Evolutionary conservation across 2,329 filamentous ascomycete species (phyloP), one percentile per base, ranked within the genome.

Genomic region (Fusarium anguioides): DNA sequence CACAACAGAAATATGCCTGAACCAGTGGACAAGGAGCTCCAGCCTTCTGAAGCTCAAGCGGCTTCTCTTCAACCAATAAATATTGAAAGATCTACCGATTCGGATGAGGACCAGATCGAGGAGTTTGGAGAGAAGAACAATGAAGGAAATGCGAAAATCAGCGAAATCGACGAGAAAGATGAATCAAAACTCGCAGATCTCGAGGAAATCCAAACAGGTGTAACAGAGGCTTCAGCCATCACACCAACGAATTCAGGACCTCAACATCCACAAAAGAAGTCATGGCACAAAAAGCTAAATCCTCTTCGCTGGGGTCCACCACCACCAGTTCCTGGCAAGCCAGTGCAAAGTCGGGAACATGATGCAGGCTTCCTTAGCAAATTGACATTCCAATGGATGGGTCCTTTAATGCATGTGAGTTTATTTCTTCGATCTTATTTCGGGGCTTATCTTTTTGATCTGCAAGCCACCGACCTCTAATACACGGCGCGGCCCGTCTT

Each of bases 341-440:
- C 82, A 55, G 72, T 70, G 8, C 76, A 83, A 1, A 94, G 88
- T 8, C 86, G 86, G 64, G 94, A 97, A 79, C 84, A 93, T 75
- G 83, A 81, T 6, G 94, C 94, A 7, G 81, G 86, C 4, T 90
- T 94, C 73, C 85, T 96, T 66, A 97, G 92, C 79, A 76, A 84
- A 56, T 76, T 97, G 21, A 91, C 90, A 6, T 98, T 97, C 75
- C 88, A 93, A 76, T 98, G 95, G 95, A 95, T 97, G 84, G 88
- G 89, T 1, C 90, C 93, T 2, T 75, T 98, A 54, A 98, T 98
- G 94, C 84, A 80, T 66, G 90, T 91, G 77, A 80, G 86, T 81
- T 48, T 26, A 18, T 29, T 49, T 41, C 40, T 35, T 44, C 37
- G 36, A 20, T 53, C 27, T 36, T 31, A 45, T 51, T 42, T 60